phyloP scores from a whole-genome alignment of 257 asterid species.

The Solanum appendiculatum region DNA sequence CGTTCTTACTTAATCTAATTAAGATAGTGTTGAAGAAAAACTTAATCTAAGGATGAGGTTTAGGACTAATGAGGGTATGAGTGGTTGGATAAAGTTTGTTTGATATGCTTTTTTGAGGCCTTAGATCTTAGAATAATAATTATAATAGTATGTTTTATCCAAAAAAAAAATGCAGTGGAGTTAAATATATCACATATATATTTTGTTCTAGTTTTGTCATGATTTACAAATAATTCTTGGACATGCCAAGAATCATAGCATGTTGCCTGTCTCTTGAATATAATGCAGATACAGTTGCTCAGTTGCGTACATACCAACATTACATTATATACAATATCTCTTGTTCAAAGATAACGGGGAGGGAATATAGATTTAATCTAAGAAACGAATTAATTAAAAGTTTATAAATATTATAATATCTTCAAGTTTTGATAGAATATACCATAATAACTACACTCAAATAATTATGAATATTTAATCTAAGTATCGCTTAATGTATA shows the following conservation, averaged over 20 bases:
- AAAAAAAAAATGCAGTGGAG: not conserved
- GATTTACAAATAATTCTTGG: not conserved
- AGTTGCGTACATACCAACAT: not conserved
- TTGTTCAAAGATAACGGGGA: not conserved
- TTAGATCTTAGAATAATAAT: not conserved
- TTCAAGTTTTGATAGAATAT: not conserved
- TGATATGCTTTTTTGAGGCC: not conserved
- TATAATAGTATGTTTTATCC: no score
- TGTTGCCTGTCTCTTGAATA: not conserved
- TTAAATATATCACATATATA: not conserved
- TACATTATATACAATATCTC: not conserved
- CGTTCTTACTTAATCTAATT: not conserved
- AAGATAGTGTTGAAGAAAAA: not conserved
- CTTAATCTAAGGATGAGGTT: not conserved
- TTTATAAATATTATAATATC: not conserved
- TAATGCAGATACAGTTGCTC: not conserved
- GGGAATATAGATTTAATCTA: not conserved
- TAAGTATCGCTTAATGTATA: not conserved
- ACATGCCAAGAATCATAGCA: not conserved
- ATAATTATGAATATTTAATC: not conserved
- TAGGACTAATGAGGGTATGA: not conserved
- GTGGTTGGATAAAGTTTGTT: conserved; percentile 6
- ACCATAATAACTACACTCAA: not conserved
- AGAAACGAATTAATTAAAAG: not conserved
- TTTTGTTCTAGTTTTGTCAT: not conserved